A percentile compares a stretch with the other conserved stretches of the same genome.
Conservation (phyloP, 371 early-diverging fungal species). For the Dinochytrium kinnereticum region DNA sequence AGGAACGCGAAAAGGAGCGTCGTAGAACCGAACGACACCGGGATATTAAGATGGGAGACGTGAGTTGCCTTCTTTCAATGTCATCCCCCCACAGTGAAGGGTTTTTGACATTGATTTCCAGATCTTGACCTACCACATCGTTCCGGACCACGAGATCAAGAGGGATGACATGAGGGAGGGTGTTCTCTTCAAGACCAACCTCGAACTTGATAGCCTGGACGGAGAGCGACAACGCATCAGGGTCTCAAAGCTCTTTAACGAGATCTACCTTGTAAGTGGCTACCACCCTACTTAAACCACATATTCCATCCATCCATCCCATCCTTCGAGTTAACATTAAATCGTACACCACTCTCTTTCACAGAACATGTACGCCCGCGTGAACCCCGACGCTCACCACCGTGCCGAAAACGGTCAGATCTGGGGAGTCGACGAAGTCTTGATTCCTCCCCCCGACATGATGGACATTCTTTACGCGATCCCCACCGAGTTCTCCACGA, state of each 20-base stretch:
- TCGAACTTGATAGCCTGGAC: constrained; percentile 25
- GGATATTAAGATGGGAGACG: no score
- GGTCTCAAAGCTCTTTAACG: constrained; percentile 23
- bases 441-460: constrained; percentile 31
- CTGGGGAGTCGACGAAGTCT: constrained; percentile 35
- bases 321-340: no score
- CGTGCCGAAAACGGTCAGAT: constrained; percentile 42
- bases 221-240: constrained; percentile 39
- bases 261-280: constrained; percentile 28
- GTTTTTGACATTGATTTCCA: no score
- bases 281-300: no score
- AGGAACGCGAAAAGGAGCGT: background rate
- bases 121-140: constrained; percentile 36
- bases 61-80: no score
- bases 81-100: no score
- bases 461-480: constrained; percentile 20
- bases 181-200: constrained; percentile 31
- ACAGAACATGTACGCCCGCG: constrained; percentile 38
- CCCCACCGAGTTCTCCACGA: constrained; percentile 40
- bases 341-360: background rate
- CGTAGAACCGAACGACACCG: background rate
- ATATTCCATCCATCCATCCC: no score
- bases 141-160: constrained; percentile 23
- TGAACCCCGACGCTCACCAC: constrained; percentile 9
- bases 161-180: constrained; percentile 30